Conservation (phyloP, 139 green algal genomes). For the Ettlia oleoabundans region DNA sequence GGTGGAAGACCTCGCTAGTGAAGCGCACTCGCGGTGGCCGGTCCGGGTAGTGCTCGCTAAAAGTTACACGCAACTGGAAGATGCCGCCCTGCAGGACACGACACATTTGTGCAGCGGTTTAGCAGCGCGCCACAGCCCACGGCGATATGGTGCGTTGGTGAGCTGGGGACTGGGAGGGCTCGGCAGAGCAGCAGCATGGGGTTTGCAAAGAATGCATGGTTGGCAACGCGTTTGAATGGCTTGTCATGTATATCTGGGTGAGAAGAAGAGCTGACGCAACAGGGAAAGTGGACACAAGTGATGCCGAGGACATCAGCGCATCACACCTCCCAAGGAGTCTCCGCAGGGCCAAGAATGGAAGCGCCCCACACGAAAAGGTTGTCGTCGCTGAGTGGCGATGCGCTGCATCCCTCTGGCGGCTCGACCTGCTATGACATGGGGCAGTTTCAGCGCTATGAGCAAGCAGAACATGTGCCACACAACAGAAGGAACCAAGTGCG, state of each 20-base stretch:
- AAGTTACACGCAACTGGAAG: slow-evolving; percentile 89
- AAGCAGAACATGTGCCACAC: too few relatives aligned
- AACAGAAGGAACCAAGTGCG: too few relatives aligned
- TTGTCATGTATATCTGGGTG: too few relatives aligned
- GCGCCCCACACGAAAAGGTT: slow-evolving; percentile 47
- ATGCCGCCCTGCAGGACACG: slow-evolving; percentile 82
- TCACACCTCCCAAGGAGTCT: slow-evolving; percentile 44
- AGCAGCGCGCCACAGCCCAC: too few relatives aligned
- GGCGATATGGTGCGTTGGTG: too few relatives aligned
- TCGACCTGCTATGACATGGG: too few relatives aligned
- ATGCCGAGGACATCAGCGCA: background rate
- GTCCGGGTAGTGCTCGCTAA: slow-evolving; percentile 73
- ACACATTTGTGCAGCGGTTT: too few relatives aligned
- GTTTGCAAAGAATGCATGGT: too few relatives aligned
- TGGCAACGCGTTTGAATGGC: too few relatives aligned
- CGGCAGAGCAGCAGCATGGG: background rate
- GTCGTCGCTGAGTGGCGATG: slow-evolving; percentile 67
- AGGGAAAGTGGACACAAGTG: background rate
- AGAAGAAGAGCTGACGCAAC: too few relatives aligned
- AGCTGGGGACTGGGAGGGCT: too few relatives aligned
- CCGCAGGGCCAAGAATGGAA: slow-evolving; percentile 29
- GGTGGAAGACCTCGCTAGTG: slow-evolving; percentile 84
- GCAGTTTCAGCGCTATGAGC: too few relatives aligned
- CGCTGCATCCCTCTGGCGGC: slow-evolving; percentile 71
- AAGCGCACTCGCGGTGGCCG: slow-evolving; percentile 93